These are phyloP conservation scores for Jatropha podagrica DNA, from an alignment of 441 rosid genomes.

Conservation along the genomic window DNA sequence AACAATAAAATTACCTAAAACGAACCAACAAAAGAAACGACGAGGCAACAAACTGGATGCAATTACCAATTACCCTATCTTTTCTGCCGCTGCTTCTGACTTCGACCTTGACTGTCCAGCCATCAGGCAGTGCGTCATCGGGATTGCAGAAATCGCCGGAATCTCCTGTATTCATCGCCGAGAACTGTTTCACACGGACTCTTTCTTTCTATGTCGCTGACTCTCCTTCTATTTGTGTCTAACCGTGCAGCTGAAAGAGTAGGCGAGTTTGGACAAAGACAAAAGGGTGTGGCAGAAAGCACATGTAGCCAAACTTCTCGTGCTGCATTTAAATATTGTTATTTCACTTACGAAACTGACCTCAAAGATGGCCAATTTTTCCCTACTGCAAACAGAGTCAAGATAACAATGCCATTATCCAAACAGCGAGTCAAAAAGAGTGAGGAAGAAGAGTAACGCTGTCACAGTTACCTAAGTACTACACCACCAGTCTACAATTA, in stretches of 20 bases:
- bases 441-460: neutral
- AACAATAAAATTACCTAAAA: neutral
- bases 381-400: neutral
- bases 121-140: conserved; percentile 50
- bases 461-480: neutral
- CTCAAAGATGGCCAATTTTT: neutral
- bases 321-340: neutral
- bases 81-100: conserved; percentile 61
- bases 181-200: neutral
- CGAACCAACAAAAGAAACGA: neutral
- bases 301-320: conserved; percentile 35
- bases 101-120: conserved; percentile 61
- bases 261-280: conserved; percentile 22
- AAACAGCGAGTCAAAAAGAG: neutral
- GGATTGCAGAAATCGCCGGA: conserved; percentile 17
- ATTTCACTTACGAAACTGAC: neutral
- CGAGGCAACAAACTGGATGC: neutral
- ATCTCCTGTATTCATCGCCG: conserved; percentile 16
- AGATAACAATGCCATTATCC: neutral
- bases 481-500: neutral
- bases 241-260: neutral
- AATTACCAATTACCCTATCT: conserved; percentile 53
- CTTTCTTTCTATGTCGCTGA: neutral
- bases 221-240: neutral
- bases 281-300: conserved; percentile 26